Evolutionary conservation across 306 rosid species (phyloP).

Genomic region (Pyrus pyrifolia): DNA sequence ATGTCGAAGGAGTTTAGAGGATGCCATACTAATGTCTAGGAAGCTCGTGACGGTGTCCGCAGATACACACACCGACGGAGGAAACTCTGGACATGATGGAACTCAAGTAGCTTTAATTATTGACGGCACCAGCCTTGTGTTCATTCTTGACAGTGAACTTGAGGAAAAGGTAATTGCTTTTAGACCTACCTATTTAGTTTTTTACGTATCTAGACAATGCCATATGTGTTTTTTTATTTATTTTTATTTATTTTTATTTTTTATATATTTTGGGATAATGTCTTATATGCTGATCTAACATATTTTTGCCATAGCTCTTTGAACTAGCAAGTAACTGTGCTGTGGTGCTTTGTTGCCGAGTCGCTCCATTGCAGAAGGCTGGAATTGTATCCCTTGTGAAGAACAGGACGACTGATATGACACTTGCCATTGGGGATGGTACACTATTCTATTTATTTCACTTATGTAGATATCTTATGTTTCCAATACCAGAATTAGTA

Average conservation of each 20-base stretch:
- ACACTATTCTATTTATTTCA: slow-evolving; percentile 10
- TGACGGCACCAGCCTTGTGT: slow-evolving; percentile 92
- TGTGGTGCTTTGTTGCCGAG: slow-evolving; percentile 97
- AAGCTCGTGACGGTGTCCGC: slow-evolving; percentile 26
- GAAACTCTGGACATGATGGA: slow-evolving; percentile 27
- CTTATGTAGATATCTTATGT: not conserved
- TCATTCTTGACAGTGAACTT: slow-evolving; percentile 77
- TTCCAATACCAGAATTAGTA: slow-evolving; percentile 3
- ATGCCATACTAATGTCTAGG: slow-evolving; percentile 50
- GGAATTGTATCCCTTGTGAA: slow-evolving; percentile 88
- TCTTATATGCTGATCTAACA: slow-evolving; percentile 18
- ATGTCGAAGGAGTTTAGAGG: slow-evolving; percentile 61
- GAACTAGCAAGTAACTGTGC: slow-evolving; percentile 66
- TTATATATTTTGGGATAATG: not conserved
- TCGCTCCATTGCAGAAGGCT: slow-evolving; percentile 94
- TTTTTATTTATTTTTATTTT: too few species aligned
- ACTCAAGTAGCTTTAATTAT: slow-evolving; percentile 64
- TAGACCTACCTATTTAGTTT: slow-evolving; percentile 10
- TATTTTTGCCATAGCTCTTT: slow-evolving; percentile 50
- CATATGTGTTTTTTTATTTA: not conserved
- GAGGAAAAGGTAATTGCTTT: slow-evolving; percentile 59
- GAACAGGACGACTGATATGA: slow-evolving; percentile 74
- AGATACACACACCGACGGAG: slow-evolving; percentile 27
- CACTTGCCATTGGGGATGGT: slow-evolving; percentile 98
- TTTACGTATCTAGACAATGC: not conserved